These are phyloP conservation scores for Leishmania turanica DNA, from an alignment of 208 protist genomes.

Conservation along the genomic window DNA sequence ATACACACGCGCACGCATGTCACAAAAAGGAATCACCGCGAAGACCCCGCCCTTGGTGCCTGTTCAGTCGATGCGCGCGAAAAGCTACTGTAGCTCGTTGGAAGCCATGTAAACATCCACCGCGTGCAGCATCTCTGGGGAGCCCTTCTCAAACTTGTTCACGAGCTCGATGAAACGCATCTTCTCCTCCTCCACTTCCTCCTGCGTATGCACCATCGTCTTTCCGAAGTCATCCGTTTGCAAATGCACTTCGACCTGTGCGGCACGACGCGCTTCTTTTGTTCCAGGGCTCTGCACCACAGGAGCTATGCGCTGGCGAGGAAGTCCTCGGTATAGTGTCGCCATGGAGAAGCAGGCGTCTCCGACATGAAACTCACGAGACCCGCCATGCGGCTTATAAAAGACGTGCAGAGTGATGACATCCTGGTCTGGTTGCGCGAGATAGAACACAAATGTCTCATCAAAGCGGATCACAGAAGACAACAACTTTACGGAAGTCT, in stretches of 20 bases:
- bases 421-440: slow-evolving; percentile 87
- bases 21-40: not conserved
- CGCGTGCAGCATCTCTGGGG: slow-evolving; percentile 76
- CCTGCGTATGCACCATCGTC: slow-evolving; percentile 48
- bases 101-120: slow-evolving; percentile 82
- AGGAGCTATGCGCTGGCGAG: slow-evolving; percentile 74
- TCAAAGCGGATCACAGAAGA: slow-evolving; percentile 77
- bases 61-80: not conserved
- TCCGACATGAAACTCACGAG: slow-evolving; percentile 80
- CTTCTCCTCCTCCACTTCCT: slow-evolving; percentile 69
- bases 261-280: slow-evolving; percentile 62
- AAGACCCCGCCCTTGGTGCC: not conserved
- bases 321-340: slow-evolving; percentile 72
- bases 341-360: slow-evolving; percentile 89
- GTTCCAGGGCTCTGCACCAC: slow-evolving; percentile 82
- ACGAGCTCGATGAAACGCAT: slow-evolving; percentile 67
- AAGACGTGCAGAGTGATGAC: slow-evolving; percentile 91
- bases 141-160: slow-evolving; percentile 51
- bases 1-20: not conserved
- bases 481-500: slow-evolving; percentile 79
- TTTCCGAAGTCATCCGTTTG: slow-evolving; percentile 89
- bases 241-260: slow-evolving; percentile 68
- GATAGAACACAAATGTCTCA: slow-evolving; percentile 87
- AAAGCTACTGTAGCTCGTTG: slow-evolving; percentile 24
- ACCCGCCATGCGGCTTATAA: slow-evolving; percentile 69